Percentiles rank a stretch among this genome's conserved stretches.
phyloP scores from a whole-genome alignment of 371 early-diverging fungal genomes.

The Rhizopus delemar region DNA sequence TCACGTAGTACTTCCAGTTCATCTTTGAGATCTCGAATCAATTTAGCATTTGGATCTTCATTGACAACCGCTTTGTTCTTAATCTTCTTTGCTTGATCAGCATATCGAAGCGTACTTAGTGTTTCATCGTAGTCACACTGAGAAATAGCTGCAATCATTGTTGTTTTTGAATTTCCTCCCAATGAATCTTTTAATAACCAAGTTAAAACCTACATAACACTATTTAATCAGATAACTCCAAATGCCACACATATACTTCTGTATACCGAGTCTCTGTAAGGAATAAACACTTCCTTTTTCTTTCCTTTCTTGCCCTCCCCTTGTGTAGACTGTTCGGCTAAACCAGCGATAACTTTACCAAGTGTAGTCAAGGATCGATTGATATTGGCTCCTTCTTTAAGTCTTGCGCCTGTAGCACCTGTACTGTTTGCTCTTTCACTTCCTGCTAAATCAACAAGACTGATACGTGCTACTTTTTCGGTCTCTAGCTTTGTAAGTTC shows the following conservation, averaged over 20 bases:
- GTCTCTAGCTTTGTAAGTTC: conserved; percentile 66
- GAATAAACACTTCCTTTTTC: conserved; percentile 67
- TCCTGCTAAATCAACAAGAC: conserved; percentile 90
- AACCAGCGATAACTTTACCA: conserved; percentile 95
- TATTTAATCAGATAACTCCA: too few species aligned
- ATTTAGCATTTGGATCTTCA: conserved; percentile 83
- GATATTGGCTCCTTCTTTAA: conserved; percentile 99
- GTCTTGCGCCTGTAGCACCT: conserved; percentile 91
- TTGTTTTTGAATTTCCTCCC: conserved; percentile 92
- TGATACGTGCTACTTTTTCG: conserved; percentile 79
- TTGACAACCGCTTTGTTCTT: conserved; percentile 92
- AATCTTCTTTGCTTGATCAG: conserved; percentile 91
- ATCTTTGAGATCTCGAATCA: conserved; percentile 87
- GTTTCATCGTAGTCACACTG: conserved; percentile 87
- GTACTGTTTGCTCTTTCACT: conserved; percentile 96
- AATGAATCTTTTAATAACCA: conserved; percentile 93
- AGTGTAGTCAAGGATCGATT: conserved; percentile 94
- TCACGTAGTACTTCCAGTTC: conserved; percentile 75
- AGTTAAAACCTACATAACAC: conserved; percentile 70
- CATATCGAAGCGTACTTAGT: conserved; percentile 93
- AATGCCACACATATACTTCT: background rate
- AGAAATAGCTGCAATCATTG: conserved; percentile 90
- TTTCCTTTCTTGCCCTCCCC: conserved; percentile 51
- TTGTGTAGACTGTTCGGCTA: conserved; percentile 75
- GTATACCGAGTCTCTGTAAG: conserved; percentile 85